Conservation (phyloP, 164 flowering plant species). For the Echeveria elegans region DNA sequence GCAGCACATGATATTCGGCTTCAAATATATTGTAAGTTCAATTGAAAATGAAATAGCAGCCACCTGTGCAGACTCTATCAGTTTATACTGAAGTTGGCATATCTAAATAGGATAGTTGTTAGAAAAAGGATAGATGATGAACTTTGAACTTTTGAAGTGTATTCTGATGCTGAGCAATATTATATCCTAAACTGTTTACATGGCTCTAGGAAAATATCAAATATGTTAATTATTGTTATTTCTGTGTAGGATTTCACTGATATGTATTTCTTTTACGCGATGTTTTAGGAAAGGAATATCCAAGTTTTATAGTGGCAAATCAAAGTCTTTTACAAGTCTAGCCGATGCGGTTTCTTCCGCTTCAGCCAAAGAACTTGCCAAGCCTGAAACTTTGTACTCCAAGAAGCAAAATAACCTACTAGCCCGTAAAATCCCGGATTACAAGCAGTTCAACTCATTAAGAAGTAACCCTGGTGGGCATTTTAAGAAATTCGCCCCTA, state of each 20-base stretch:
- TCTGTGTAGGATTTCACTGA: background rate
- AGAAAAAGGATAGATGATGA: no score
- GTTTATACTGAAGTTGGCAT: background rate
- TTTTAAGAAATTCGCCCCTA: constrained; percentile 3
- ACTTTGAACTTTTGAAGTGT: no score
- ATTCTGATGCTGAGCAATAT: no score
- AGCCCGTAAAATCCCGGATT: background rate
- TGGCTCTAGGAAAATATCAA: no score
- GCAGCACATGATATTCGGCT: background rate
- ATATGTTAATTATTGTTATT: background rate
- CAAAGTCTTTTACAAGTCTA: constrained; percentile 12
- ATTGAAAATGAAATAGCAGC: background rate
- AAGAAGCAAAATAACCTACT: constrained; percentile 4
- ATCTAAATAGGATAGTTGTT: no score
- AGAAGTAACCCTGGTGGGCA: background rate
- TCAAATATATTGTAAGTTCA: no score
- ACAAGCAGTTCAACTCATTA: background rate
- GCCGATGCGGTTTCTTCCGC: constrained; percentile 10
- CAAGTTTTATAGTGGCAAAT: constrained; percentile 10
- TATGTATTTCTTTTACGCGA: background rate
- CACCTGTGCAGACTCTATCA: background rate
- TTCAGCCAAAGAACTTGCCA: constrained; percentile 9
- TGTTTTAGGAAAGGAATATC: constrained; percentile 11
- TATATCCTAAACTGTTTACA: background rate
- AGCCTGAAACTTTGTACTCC: constrained; percentile 3